Base-by-base conservation (phyloP, 2,329 filamentous ascomycete genomes). In the Cercospora janseana region DNA sequence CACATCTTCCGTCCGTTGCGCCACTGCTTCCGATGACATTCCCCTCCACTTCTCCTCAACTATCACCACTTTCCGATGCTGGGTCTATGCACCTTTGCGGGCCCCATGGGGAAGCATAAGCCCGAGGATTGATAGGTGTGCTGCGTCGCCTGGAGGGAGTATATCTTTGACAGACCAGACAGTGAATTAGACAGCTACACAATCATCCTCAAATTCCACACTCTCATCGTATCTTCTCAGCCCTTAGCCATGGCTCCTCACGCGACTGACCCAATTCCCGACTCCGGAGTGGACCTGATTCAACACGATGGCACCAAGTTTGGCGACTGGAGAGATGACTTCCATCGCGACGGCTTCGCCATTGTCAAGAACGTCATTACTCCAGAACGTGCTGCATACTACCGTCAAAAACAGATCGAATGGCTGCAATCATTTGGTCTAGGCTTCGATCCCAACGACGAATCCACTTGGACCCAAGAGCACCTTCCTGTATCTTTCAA, bases 401-500 rank as follows among this genome's bases (percentile, higher is more conserved):
- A 67, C 47, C 55, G 54, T 8, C 50, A 67, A 24, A 63, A 61
- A 35, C 64, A 64, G 54, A 52, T 65, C 29, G 58, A 66, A 15
- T 68, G 64, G 63, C 58, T 68, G 4, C 59, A 65, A 27, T 60
- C 55, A 2, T 67, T 67, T 32, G 53, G 44, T 5, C 55, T 50
- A 23, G 63, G 63, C 21, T 67, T 68, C 55, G 60, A 68, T n/a
- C 51, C 55, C 21, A 59, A 63, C 7, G 61, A 68, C 27, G 52
- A 56, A 29, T 56, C 52, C 15, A 77, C 74, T 6, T 76, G 72
- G 72, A 72, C 65, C 1, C 63, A 63, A 4, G 70, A 74, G 4
- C 66, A 75, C 51, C 63, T 77, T 2, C 75, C 75, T 1, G 62
- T 68, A 6, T 64, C 62, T 56, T 69, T 70, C 61, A 75, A 76